A percentile compares a stretch with the other conserved stretches of the same genome.
phyloP scores from a whole-genome alignment of 108 stramenopile species.

The Pseudonitzschia multiseries region DNA sequence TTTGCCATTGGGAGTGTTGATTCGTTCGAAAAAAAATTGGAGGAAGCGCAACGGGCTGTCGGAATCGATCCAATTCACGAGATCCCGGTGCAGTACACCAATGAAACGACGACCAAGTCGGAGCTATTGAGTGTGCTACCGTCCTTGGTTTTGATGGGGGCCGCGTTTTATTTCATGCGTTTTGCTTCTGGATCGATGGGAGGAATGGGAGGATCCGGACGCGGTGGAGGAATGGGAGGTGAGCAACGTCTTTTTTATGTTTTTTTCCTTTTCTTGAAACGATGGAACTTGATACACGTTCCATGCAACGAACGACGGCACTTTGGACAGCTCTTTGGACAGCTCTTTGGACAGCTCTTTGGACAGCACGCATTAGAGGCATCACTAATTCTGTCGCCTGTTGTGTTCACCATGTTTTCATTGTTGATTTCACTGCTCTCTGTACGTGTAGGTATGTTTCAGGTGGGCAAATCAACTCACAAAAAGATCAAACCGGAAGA shows the following conservation, averaged over 20 bases:
- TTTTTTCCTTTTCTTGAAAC: background rate
- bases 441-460: conserved; percentile 63
- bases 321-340: too few relatives aligned
- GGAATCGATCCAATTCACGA: conserved; percentile 73
- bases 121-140: conserved; percentile 78
- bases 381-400: too few relatives aligned
- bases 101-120: conserved; percentile 77
- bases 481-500: conserved; percentile 70
- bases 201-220: conserved; percentile 67
- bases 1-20: conserved; percentile 96
- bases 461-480: conserved; percentile 75
- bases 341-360: too few relatives aligned
- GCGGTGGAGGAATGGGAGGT: conserved; percentile 72
- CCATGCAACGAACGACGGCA: too few relatives aligned
- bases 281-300: background rate
- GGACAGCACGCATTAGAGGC: too few relatives aligned
- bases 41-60: conserved; percentile 88
- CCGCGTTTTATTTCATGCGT: conserved; percentile 74
- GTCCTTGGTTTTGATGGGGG: conserved; percentile 77
- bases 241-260: conserved; percentile 2
- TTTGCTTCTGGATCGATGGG: conserved; percentile 67
- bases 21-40: conserved; percentile 94
- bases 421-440: background rate
- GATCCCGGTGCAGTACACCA: conserved; percentile 93
- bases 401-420: background rate